Evolutionary conservation across 176 grass and related monocot species (phyloP).

Genomic region (Alopecurus myosuroides): DNA sequence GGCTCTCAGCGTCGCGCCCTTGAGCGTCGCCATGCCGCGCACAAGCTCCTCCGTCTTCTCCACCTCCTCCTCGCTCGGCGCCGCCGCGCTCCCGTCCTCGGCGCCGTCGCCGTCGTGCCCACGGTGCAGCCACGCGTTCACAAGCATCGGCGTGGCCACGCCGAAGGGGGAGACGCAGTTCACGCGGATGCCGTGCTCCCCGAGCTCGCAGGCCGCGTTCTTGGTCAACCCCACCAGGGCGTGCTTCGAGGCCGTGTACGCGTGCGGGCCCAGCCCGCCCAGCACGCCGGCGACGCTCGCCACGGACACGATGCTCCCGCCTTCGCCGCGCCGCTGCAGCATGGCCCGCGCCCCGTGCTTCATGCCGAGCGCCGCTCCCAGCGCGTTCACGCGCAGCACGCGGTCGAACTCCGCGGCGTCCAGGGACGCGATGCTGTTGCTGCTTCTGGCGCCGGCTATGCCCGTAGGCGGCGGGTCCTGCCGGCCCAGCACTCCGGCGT

Average conservation of each 20-base stretch:
- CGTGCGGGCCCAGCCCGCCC: constrained; percentile 41
- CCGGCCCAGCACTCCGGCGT: constrained; percentile 64
- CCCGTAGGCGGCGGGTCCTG: constrained; percentile 18
- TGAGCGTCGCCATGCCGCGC: constrained; percentile 24
- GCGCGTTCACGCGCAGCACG: constrained; percentile 45
- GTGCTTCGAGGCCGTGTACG: constrained; percentile 44
- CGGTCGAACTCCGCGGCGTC: constrained; percentile 72
- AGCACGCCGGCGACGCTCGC: constrained; percentile 34
- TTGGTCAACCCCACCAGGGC: constrained; percentile 41
- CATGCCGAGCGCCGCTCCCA: constrained; percentile 34
- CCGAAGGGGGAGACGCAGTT: constrained; percentile 57
- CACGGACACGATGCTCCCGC: constrained; percentile 49
- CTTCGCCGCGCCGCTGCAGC: constrained; percentile 1
- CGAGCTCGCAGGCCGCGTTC: constrained; percentile 52
- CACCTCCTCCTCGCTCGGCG: constrained; percentile 8
- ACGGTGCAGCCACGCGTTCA: constrained; percentile 22
- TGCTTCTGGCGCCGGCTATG: constrained; percentile 21
- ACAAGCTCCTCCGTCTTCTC: constrained; percentile 31
- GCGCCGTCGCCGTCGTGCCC: background rate
- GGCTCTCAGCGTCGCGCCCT: constrained; percentile 25
- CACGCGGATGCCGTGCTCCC: constrained; percentile 36
- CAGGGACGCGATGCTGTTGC: constrained; percentile 39
- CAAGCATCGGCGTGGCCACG: constrained; percentile 32
- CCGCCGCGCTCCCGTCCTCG: background rate
- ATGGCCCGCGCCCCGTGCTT: constrained; percentile 56